phyloP scores from a whole-genome alignment of 768 basidiomycete species.

The Exidia glandulosa region DNA sequence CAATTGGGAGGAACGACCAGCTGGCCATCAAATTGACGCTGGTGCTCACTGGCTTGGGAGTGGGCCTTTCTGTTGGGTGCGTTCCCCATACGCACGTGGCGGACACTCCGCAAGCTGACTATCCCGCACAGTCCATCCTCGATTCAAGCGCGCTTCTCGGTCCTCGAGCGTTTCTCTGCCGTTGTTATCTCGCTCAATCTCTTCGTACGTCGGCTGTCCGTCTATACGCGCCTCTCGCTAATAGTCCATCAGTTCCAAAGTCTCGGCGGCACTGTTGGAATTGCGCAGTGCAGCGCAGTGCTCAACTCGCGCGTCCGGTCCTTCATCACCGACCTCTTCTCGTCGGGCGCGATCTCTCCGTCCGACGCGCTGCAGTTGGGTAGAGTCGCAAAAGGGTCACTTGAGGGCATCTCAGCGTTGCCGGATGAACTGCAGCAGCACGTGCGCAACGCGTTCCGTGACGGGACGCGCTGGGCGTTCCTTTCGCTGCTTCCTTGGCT shows the following conservation, averaged over 20 bases:
- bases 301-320: conserved; percentile 31
- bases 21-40: conserved; percentile 26
- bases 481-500: too few species aligned
- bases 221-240: not conserved
- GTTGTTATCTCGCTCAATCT: conserved; percentile 31
- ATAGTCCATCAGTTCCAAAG: conserved; percentile 28
- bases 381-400: too few species aligned
- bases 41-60: too few species aligned
- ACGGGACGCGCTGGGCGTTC: too few species aligned
- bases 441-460: too few species aligned
- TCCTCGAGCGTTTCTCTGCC: conserved; percentile 29
- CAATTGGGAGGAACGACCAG: conserved; percentile 27
- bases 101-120: too few species aligned
- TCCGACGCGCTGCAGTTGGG: too few species aligned
- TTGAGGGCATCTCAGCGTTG: too few species aligned
- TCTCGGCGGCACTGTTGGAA: conserved; percentile 40
- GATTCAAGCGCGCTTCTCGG: conserved; percentile 36
- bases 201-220: conserved; percentile 27
- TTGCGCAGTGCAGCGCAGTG: conserved; percentile 42
- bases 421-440: too few species aligned
- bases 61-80: too few species aligned
- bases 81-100: too few species aligned
- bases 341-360: conserved; percentile 18
- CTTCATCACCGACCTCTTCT: conserved; percentile 19
- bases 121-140: conserved; percentile 27